Conservation (phyloP, 2,329 filamentous ascomycete genomes). For the Trichoderma aggressivum region DNA sequence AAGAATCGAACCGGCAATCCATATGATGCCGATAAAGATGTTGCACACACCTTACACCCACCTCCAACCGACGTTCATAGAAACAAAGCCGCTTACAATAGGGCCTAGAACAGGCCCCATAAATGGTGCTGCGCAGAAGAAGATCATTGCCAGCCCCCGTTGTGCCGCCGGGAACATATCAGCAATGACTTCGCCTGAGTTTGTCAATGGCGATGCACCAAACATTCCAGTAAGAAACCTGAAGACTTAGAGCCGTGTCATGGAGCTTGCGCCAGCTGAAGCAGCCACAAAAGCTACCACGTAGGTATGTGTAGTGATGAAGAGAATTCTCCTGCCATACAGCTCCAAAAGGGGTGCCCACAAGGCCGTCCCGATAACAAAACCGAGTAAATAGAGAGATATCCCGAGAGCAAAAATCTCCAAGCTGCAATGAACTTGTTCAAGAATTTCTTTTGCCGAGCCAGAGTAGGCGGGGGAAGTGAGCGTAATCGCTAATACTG, state of each 20-base stretch:
- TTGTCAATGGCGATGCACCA: not conserved
- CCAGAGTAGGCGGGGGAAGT: not conserved
- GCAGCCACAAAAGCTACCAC: not conserved
- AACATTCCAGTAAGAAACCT: not conserved
- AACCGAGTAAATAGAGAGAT: not conserved
- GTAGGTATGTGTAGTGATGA: not conserved
- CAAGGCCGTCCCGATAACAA: not conserved
- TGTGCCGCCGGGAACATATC: not conserved
- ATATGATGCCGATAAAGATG: not conserved
- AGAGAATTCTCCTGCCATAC: not conserved
- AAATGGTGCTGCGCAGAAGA: not conserved
- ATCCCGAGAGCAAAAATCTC: not conserved
- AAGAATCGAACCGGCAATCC: not conserved
- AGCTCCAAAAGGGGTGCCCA: not conserved
- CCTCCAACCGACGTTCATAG: constrained; percentile 60
- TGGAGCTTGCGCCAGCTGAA: not conserved
- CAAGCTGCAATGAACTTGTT: not conserved
- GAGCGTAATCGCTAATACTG: not conserved
- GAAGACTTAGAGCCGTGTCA: not conserved
- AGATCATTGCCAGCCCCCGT: not conserved
- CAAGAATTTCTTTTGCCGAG: not conserved
- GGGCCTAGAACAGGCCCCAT: constrained; percentile 65
- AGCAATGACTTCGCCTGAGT: not conserved
- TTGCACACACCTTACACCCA: constrained; percentile 65
- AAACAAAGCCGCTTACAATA: constrained; percentile 64